Conservation (phyloP, 2,329 filamentous ascomycete genomes). For the Paramyrothecium sp. region DNA sequence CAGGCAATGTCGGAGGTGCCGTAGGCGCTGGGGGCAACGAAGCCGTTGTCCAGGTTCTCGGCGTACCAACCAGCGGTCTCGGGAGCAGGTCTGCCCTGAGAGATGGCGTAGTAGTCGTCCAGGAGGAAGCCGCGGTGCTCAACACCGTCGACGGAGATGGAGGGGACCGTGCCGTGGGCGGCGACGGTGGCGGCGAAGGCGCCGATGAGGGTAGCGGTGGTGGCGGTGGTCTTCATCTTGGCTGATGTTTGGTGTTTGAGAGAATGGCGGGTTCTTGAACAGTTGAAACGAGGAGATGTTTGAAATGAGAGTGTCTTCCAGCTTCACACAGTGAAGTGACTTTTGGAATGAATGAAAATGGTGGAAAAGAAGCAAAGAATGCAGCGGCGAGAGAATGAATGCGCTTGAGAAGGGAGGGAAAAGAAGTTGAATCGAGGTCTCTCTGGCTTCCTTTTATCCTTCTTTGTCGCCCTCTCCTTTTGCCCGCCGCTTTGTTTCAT, state of each 20-base stretch:
- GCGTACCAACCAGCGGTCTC: slow-evolving; percentile 30
- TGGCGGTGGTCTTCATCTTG: not conserved
- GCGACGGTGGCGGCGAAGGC: not conserved
- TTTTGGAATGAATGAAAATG: slow-evolving; percentile 1
- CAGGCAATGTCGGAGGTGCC: slow-evolving; percentile 42
- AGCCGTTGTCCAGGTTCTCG: slow-evolving; percentile 46
- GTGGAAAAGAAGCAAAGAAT: not conserved
- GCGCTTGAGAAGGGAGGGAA: not conserved
- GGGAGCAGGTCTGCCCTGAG: slow-evolving; percentile 3
- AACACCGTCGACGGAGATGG: not conserved
- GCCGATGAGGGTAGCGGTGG: not conserved
- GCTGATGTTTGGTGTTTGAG: not conserved
- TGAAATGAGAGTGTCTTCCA: not conserved
- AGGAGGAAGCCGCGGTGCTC: slow-evolving; percentile 1
- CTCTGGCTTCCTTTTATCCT: not conserved
- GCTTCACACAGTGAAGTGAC: slow-evolving; percentile 3
- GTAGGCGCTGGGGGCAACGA: slow-evolving; percentile 42
- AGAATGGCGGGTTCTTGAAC: not conserved
- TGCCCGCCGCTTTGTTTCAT: not conserved
- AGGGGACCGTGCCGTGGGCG: not conserved
- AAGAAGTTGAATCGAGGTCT: not conserved
- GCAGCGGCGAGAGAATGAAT: not conserved
- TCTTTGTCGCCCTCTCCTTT: not conserved
- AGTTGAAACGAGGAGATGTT: not conserved
- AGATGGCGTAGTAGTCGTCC: not conserved